Evolutionary conservation across 2,329 filamentous ascomycete genomes (phyloP).

Genomic region (Botryotinia convoluta): DNA sequence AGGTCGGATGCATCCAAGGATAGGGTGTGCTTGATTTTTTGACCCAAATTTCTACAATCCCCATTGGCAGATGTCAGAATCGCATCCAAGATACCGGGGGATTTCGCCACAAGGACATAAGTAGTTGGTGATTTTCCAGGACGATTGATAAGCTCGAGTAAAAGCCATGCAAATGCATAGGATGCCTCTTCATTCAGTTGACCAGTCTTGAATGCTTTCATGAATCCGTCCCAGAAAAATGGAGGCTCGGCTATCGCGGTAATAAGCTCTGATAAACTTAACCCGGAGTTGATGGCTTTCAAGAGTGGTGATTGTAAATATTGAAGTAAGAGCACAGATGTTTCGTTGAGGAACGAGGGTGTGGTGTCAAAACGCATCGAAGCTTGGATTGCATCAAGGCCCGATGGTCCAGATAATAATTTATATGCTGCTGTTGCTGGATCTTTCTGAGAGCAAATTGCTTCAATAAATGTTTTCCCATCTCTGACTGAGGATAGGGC

Average conservation of each 20-base stretch:
- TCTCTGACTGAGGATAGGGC: constrained; percentile 41
- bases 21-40: constrained; percentile 45
- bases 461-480: constrained; percentile 48
- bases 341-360: constrained; percentile 45
- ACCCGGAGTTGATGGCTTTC: constrained; percentile 29
- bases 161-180: constrained; percentile 44
- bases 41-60: constrained; percentile 39
- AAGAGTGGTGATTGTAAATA: constrained; percentile 38
- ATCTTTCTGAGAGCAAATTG: constrained; percentile 45
- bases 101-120: constrained; percentile 35
- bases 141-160: constrained; percentile 45
- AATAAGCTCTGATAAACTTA: constrained; percentile 46
- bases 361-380: constrained; percentile 46
- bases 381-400: constrained; percentile 41
- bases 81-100: constrained; percentile 30
- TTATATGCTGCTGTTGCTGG: constrained; percentile 43
- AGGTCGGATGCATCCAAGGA: constrained; percentile 26
- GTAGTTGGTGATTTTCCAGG: constrained; percentile 29
- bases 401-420: constrained; percentile 40
- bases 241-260: constrained; percentile 49
- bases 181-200: constrained; percentile 35
- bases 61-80: constrained; percentile 28
- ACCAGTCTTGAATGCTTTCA: constrained; percentile 33
- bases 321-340: constrained; percentile 37
- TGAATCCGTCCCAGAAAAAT: constrained; percentile 46